phyloP scores from a whole-genome alignment of 352 stramenopile genomes.

The Phytopythium aichiense region DNA sequence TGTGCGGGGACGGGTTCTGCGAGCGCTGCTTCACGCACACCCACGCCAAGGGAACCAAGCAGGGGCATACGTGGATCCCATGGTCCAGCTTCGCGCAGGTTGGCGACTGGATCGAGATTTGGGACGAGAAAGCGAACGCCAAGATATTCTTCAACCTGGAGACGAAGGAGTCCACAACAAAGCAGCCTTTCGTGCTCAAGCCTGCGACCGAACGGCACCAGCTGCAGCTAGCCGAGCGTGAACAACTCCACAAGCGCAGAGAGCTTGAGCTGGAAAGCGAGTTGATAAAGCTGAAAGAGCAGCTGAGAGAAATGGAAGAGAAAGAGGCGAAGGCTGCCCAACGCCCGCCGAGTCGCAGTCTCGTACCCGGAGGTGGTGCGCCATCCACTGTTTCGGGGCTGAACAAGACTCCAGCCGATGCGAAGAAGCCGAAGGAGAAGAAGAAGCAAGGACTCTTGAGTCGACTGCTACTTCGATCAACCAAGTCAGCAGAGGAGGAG shows the following conservation, averaged over 20 bases:
- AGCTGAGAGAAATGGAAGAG: constrained; percentile 41
- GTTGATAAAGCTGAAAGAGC: constrained; percentile 60
- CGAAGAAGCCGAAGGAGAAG: constrained; percentile 8
- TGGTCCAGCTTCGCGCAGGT: constrained; percentile 45
- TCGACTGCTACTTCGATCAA: constrained; percentile 18
- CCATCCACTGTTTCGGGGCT: background rate
- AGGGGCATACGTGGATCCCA: constrained; percentile 54
- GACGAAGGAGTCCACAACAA: constrained; percentile 67
- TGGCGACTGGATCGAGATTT: constrained; percentile 75
- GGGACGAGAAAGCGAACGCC: constrained; percentile 35
- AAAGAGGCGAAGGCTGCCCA: constrained; percentile 21
- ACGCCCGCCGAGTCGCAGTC: constrained; percentile 15
- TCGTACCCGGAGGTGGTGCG: constrained; percentile 3
- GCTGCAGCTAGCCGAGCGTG: constrained; percentile 42
- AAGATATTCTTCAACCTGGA: constrained; percentile 74
- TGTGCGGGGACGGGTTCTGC: constrained; percentile 78
- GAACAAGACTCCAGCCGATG: background rate
- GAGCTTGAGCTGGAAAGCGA: constrained; percentile 60
- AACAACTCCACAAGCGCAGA: constrained; percentile 35
- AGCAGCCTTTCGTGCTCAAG: constrained; percentile 46
- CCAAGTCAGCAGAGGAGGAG: constrained; percentile 1
- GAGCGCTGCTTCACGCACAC: constrained; percentile 42
- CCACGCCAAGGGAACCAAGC: constrained; percentile 59
- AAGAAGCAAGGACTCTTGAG: constrained; percentile 19
- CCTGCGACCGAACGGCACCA: constrained; percentile 52